Percentiles rank a stretch among this genome's conserved stretches.
phyloP scores from a whole-genome alignment of 1,284 basidiomycete genomes.

The Leccinum angustisporum region DNA sequence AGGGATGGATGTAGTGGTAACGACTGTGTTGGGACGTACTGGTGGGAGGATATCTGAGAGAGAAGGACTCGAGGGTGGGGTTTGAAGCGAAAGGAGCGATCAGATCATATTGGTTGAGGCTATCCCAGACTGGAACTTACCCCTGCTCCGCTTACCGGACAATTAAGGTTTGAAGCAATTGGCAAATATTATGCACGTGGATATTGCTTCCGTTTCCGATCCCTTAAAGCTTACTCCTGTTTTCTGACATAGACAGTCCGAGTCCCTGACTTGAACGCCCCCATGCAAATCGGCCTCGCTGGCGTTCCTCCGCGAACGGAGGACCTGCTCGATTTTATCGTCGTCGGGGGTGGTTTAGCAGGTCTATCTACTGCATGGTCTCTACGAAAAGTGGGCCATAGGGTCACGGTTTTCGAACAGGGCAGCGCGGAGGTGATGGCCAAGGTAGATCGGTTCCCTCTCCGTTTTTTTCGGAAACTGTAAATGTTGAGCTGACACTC shows the following conservation, averaged over 20 bases:
- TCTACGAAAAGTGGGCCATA: conserved; percentile 43
- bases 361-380: conserved; percentile 46
- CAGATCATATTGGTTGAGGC: too few species aligned
- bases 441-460: conserved; percentile 27
- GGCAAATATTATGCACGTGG: too few species aligned
- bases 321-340: conserved; percentile 33
- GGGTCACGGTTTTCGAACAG: conserved; percentile 43
- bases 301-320: conserved; percentile 19
- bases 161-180: too few species aligned
- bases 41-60: too few species aligned
- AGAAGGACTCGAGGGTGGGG: too few species aligned
- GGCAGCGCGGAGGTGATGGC: conserved; percentile 26
- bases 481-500: neutral
- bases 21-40: too few species aligned
- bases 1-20: too few species aligned
- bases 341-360: conserved; percentile 43
- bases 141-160: too few species aligned
- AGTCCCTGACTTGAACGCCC: neutral
- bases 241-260: neutral
- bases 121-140: too few species aligned
- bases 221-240: neutral
- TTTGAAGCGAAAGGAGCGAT: too few species aligned
- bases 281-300: conserved; percentile 3
- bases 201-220: too few species aligned
- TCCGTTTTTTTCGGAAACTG: too few species aligned